Percentiles rank a stretch among this genome's conserved stretches.
Evolutionary conservation across 2,329 filamentous ascomycete species (phyloP).

Genomic region (Mollisia scopiformis): DNA sequence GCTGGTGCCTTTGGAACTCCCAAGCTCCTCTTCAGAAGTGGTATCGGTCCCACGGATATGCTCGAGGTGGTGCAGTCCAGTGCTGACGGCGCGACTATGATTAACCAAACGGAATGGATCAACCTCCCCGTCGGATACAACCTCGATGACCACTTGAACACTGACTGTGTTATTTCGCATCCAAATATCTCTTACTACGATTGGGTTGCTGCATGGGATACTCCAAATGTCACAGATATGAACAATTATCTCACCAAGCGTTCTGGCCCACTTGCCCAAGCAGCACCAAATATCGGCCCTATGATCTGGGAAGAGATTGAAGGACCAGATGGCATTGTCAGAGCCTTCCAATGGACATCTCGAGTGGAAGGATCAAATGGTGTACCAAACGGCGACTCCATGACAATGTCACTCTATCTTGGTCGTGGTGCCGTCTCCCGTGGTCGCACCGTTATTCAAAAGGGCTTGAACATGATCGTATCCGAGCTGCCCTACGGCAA

Average conservation of each 20-base stretch:
- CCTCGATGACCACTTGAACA: slow-evolving; percentile 62
- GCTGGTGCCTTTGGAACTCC: slow-evolving; percentile 69
- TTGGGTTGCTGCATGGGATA: slow-evolving; percentile 63
- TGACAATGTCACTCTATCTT: slow-evolving; percentile 60
- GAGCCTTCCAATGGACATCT: slow-evolving; percentile 68
- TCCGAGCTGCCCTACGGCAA: slow-evolving; percentile 55
- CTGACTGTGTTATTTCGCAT: slow-evolving; percentile 54
- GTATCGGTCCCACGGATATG: slow-evolving; percentile 53
- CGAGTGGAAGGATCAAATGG: slow-evolving; percentile 54
- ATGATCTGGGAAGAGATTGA: slow-evolving; percentile 63
- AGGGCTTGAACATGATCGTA: slow-evolving; percentile 59
- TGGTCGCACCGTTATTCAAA: slow-evolving; percentile 62
- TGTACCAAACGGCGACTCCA: slow-evolving; percentile 29
- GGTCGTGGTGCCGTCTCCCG: slow-evolving; percentile 65
- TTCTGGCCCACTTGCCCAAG: slow-evolving; percentile 64
- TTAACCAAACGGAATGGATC: slow-evolving; percentile 55
- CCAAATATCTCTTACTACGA: slow-evolving; percentile 62
- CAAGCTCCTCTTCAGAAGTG: slow-evolving; percentile 64
- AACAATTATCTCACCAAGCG: slow-evolving; percentile 51
- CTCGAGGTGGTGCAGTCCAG: slow-evolving; percentile 53
- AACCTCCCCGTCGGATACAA: slow-evolving; percentile 61
- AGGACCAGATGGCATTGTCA: slow-evolving; percentile 59
- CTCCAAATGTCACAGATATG: slow-evolving; percentile 47
- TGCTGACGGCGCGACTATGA: slow-evolving; percentile 54
- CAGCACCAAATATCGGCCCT: slow-evolving; percentile 67